These are phyloP conservation scores for Claviceps sp. DNA, from an alignment of 2,329 filamentous ascomycete species.

Conservation along the genomic window DNA sequence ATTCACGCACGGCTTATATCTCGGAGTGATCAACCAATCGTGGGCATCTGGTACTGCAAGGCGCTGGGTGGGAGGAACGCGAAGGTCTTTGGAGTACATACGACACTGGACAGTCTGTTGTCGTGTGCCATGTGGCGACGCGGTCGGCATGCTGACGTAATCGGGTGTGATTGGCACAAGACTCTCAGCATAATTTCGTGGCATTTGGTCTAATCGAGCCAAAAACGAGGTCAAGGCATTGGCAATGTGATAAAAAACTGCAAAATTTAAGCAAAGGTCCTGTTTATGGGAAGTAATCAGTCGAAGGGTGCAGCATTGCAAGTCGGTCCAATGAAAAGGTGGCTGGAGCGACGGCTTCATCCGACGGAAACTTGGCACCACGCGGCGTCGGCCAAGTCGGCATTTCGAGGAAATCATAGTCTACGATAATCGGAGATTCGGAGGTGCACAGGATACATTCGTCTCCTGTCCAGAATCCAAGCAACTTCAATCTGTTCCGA, in stretches of 20 bases:
- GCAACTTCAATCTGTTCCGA: background rate
- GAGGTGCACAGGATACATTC: background rate
- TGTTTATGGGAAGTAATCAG: background rate
- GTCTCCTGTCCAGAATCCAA: background rate
- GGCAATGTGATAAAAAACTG: background rate
- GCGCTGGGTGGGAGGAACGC: background rate
- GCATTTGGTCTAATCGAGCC: no score
- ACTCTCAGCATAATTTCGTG: background rate
- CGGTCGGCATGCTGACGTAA: constrained; percentile 4
- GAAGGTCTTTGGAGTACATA: background rate
- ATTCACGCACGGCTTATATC: background rate
- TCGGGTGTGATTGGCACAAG: background rate
- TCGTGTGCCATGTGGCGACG: background rate
- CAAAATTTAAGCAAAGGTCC: background rate
- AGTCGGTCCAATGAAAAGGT: background rate
- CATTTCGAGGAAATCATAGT: background rate
- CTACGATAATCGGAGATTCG: no score
- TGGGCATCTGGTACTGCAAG: background rate
- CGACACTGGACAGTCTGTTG: no score
- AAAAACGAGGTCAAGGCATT: background rate
- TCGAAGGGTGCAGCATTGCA: background rate
- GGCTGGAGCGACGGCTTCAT: background rate
- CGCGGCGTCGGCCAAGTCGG: background rate
- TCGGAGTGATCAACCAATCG: background rate
- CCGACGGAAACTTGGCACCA: background rate